Evolutionary conservation across 441 rosid genomes (phyloP), one percentile per base, ranked within the genome.

Genomic region (Erodium moschatum): DNA sequence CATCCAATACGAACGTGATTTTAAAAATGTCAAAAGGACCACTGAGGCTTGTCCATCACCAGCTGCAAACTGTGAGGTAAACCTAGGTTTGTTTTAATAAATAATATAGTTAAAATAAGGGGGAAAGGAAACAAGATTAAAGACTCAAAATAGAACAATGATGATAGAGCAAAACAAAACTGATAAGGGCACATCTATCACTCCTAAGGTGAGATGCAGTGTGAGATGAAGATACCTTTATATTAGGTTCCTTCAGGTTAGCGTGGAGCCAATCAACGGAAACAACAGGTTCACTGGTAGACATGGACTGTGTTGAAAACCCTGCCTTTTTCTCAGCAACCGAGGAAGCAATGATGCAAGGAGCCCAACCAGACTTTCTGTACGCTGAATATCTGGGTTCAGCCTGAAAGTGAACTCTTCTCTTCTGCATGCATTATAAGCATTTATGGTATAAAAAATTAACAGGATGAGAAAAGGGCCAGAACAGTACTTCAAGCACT

Each of bases 181-280:
- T 7, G 8, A 35, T 4, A 40, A 40, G 46, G 1, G 12, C 11
- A 40, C 8, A 6, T 6, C 12, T 31, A 31, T 2, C 35, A 31
- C 6, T 31, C 35, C 1, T 31, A 31, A 31, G 35, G 3, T 3
- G 35, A 2, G 35, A 31, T 42, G 48, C 48, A 42, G 48, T 42
- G 12, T 9, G 9, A 54, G 9, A 54, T 19, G 31, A 2, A 67
- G 15, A 40, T 78, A 89, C 98, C 96, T 94, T 94, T 77, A 89
- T 6, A 73, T 83, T 85, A 75, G 96, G 78, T 64, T 77, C 85
- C 76, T 73, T 77, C 44, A 87, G 92, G 79, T 91, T 89, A 9
- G 90, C 68, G 67, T 89, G 87, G 65, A 94, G 97, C 99, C 99
- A 90, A 80, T 89, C 97, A 69, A 84, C 97, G 58, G 97, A 91